A percentile compares a stretch with the other conserved stretches of the same genome.
Conservation (phyloP, 2,329 filamentous ascomycete species). For the Acrodontium crateriforme region DNA sequence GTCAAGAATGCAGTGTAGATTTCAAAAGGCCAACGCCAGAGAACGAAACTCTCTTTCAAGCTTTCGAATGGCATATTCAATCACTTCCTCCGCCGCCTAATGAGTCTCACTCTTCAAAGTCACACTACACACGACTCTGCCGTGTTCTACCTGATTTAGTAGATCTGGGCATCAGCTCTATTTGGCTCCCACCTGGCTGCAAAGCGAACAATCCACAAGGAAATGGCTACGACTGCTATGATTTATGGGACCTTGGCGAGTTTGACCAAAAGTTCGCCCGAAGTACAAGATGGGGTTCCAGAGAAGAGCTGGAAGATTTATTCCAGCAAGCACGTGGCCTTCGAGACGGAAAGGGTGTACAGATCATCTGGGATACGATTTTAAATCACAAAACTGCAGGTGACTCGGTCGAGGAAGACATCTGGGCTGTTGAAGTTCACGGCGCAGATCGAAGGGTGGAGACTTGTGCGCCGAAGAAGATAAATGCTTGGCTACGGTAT, state of each 20-base stretch:
- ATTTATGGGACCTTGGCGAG: slow-evolving; percentile 55
- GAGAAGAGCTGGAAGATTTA: slow-evolving; percentile 45
- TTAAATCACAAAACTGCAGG: slow-evolving; percentile 60
- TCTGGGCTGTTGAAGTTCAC: slow-evolving; percentile 50
- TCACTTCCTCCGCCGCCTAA: slow-evolving; percentile 18
- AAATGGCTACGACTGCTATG: slow-evolving; percentile 53
- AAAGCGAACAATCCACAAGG: slow-evolving; percentile 48
- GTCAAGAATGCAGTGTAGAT: too few relatives aligned
- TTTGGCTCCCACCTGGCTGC: slow-evolving; percentile 59
- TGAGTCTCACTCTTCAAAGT: slow-evolving; percentile 32
- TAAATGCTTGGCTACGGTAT: slow-evolving; percentile 55
- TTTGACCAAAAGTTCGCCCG: slow-evolving; percentile 54
- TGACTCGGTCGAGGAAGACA: slow-evolving; percentile 51
- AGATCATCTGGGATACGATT: slow-evolving; percentile 55
- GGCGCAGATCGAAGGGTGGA: slow-evolving; percentile 41
- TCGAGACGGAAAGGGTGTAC: slow-evolving; percentile 32
- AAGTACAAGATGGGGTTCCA: slow-evolving; percentile 56
- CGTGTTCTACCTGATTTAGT: slow-evolving; percentile 14
- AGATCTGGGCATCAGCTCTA: slow-evolving; percentile 44
- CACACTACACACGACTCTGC: slow-evolving; percentile 18
- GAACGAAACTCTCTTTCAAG: slow-evolving; percentile 47
- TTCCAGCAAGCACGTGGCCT: slow-evolving; percentile 36
- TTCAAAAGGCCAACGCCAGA: slow-evolving; percentile 14
- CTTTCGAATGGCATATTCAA: slow-evolving; percentile 60
- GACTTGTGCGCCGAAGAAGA: slow-evolving; percentile 43